phyloP scores from a whole-genome alignment of 148 eudicot species.

The Diospyros kaki region DNA sequence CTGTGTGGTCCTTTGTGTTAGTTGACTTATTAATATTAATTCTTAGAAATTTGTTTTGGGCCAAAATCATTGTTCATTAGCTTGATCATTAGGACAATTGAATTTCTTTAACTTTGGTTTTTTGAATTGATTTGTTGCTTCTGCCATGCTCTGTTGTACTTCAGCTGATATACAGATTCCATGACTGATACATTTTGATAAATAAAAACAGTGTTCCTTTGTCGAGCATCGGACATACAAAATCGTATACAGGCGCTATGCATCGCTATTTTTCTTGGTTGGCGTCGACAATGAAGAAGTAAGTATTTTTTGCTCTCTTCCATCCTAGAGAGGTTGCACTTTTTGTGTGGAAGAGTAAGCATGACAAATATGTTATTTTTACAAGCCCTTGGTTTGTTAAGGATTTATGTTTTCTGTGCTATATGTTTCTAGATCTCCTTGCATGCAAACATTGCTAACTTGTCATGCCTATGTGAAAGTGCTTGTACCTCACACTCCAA shows the following conservation, averaged over 20 bases:
- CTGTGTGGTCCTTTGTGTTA: background rate
- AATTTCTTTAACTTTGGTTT: background rate
- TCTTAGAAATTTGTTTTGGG: background rate
- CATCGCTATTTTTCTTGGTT: slow-evolving; percentile 93
- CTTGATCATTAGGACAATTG: background rate
- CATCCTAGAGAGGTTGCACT: background rate
- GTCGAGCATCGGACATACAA: slow-evolving; percentile 99
- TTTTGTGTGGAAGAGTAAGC: background rate
- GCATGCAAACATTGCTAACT: background rate
- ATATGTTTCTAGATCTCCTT: background rate
- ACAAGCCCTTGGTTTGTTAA: background rate
- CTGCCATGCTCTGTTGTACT: background rate
- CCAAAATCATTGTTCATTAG: background rate
- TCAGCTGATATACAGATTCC: background rate
- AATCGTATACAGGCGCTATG: slow-evolving; percentile 93
- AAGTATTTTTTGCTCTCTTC: slow-evolving; percentile 26
- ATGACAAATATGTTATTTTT: no score
- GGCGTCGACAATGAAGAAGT: slow-evolving; percentile 99
- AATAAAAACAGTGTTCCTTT: slow-evolving; percentile 76
- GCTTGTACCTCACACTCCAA: background rate
- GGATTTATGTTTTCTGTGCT: background rate
- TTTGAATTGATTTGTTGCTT: background rate
- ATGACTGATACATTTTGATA: slow-evolving; percentile 1
- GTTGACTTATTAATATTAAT: background rate
- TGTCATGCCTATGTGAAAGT: background rate